These are phyloP conservation scores for Malassezia obtusa DNA, from an alignment of 1,284 basidiomycete genomes.

Conservation along the genomic window DNA sequence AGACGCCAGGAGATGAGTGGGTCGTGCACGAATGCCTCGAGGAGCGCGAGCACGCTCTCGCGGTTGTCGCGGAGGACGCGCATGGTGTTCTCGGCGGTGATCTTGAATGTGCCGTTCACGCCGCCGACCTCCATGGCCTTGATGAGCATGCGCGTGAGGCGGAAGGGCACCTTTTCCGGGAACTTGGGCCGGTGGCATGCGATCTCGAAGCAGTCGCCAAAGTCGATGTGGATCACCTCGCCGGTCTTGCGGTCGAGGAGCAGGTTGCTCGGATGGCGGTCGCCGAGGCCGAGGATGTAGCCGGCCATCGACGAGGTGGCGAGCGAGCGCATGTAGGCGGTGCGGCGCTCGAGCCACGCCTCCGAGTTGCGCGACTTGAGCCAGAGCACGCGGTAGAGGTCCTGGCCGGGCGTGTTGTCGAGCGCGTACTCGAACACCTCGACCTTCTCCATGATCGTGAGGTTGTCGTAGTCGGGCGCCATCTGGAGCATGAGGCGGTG, in stretches of 20 bases:
- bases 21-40: slow-evolving; percentile 68
- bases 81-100: slow-evolving; percentile 96
- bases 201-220: slow-evolving; percentile 54
- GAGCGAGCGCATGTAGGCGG: slow-evolving; percentile 90
- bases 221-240: slow-evolving; percentile 94
- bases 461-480: slow-evolving; percentile 95
- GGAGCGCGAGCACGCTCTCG: slow-evolving; percentile 91
- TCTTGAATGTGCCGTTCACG: slow-evolving; percentile 91
- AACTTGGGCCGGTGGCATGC: slow-evolving; percentile 71
- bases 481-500: slow-evolving; percentile 97
- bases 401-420: slow-evolving; percentile 97
- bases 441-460: slow-evolving; percentile 91
- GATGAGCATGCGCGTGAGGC: slow-evolving; percentile 93
- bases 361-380: slow-evolving; percentile 89
- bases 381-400: slow-evolving; percentile 97
- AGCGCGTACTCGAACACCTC: slow-evolving; percentile 99
- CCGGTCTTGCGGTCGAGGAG: slow-evolving; percentile 85
- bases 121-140: slow-evolving; percentile 97
- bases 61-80: slow-evolving; percentile 89
- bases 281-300: slow-evolving; percentile 94
- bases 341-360: slow-evolving; percentile 91
- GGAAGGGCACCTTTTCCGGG: slow-evolving; percentile 97
- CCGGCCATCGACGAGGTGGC: slow-evolving; percentile 52
- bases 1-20: slow-evolving; percentile 56
- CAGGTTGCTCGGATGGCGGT: slow-evolving; percentile 93